phyloP scores from a whole-genome alignment of 225 moss, liverwort and hornwort genomes.

The Marchantia polymorpha region DNA sequence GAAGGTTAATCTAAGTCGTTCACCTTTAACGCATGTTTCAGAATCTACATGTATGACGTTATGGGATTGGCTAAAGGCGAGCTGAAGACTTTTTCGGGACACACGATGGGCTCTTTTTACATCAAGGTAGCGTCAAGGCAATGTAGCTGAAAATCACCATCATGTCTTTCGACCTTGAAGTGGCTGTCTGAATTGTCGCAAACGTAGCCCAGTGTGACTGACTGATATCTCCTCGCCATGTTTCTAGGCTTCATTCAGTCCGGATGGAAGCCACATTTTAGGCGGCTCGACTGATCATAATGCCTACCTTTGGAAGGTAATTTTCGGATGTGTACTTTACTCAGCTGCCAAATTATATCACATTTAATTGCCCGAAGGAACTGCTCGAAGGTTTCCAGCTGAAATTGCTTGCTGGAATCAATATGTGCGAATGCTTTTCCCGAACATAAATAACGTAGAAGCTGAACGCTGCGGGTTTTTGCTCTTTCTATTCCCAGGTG shows the following conservation, averaged over 20 bases:
- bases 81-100: conserved; percentile 67
- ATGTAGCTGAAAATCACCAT: background rate
- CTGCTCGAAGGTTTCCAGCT: no score
- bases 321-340: background rate
- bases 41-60: conserved; percentile 91
- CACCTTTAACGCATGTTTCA: conserved; percentile 18
- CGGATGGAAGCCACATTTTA: conserved; percentile 74
- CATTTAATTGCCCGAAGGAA: no score
- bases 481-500: conserved; percentile 44
- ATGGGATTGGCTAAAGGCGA: conserved; percentile 61
- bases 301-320: conserved; percentile 82
- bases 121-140: conserved; percentile 62
- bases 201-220: background rate
- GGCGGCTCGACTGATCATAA: conserved; percentile 85
- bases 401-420: no score
- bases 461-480: no score
- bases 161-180: no score
- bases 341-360: no score
- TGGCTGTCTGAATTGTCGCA: no score
- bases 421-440: no score
- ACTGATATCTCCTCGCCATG: background rate
- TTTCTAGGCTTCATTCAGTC: conserved; percentile 76
- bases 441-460: background rate
- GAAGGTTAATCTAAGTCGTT: background rate
- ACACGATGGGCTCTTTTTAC: conserved; percentile 73